Base-by-base conservation (phyloP, 2,329 filamentous ascomycete species). In the Lizonia empirigonia region DNA sequence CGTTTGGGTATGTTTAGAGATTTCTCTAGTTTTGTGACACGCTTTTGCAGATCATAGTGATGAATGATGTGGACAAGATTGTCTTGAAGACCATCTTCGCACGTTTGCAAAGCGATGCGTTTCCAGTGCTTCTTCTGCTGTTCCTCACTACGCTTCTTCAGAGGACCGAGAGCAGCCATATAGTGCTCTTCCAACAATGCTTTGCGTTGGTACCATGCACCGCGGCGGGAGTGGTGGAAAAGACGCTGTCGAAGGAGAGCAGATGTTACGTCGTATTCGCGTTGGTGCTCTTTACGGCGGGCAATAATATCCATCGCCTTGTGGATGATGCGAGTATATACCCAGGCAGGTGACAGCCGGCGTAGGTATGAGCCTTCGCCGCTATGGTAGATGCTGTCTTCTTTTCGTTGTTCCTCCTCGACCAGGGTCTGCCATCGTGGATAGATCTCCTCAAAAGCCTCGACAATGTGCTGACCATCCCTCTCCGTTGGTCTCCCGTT, bases 111-210 rank as follows among this genome's bases (percentile, higher is more conserved):
- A 0, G 94, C 90, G 16, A 86, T 80, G 7, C 83, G 80, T 68
- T 87, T 91, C 92, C 92, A 99, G 59, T 89, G 81, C 63, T 87
- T 93, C 75, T 90, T 94, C 66, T 88, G 88, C 7, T 77, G 74
- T 34, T 89, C 85, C 13, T 79, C 74, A 30, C 69, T 64, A 18
- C 63, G 58, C 15, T 57, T 61, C 27, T 56, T 63, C 5, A 56
- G 12, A 7, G 65, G 52, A 2, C 54, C 59, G 3, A 71, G 51
- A 10, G 54, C 23, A 78, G 85, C 82, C 89, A 97, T 92, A 72
- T 99, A 97, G 68, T 95, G 91, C 70, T 99, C 94, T 76, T 99
- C 94, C 2, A 99, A 74, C 1, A 99, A 77, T 1, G 93, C 94
- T 74, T 95, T 96, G 16, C 94, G 89, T 68, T 97, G 92, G 69